Evolutionary conservation across 2,329 filamentous ascomycete genomes (phyloP), one percentile per base, ranked within the genome.

Genomic region (Phaeosphaeria sp.): DNA sequence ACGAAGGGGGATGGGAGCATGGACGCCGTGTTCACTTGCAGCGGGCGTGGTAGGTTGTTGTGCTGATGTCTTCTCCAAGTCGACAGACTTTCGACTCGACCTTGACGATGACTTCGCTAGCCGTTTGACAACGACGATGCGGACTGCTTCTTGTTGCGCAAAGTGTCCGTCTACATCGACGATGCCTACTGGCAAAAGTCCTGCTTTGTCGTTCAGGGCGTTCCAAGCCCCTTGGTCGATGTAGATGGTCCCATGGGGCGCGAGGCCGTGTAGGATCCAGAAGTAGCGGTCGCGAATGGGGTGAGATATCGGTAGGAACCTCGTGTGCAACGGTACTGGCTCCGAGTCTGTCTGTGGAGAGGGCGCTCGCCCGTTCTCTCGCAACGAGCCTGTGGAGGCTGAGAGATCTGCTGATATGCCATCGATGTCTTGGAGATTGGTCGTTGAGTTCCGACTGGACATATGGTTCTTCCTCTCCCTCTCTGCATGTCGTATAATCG

Each of bases 271-370:
- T 0, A 98, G 84, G 49, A 99, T 89, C 95, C 95, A 99, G 83
- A 99, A 98, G 74, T 95, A 93, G 60, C 94, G 90, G 75, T 97
- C 95, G 55, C 92, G 89, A 58, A 98, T 95, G 1, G 94, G 93
- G 24, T 91, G 88, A 0, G 86, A 82, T 9, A 92, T 92, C 0
- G 93, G 92, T 13, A 97, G 83, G 82, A 99, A 99, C 56, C 95
- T 89, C 2, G 95, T 99, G 78, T 99, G 95, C 4, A 97, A 81
- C 1, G 93, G 87, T 11, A 74, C 67, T 1, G 67, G 45, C 51
- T 72, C 53, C 76, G 50, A 17, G 9, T 71, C 63, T 20, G 58
- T 20, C 48, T 65, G 62, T 17, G 67, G 62, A 1, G 74, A 67
- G 5, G 66, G 55, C 6, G 66, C 53, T 44, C 61, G 71, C 58